Conservation (phyloP, 2,329 filamentous ascomycete species). For the Pestalotiopsis fici region DNA sequence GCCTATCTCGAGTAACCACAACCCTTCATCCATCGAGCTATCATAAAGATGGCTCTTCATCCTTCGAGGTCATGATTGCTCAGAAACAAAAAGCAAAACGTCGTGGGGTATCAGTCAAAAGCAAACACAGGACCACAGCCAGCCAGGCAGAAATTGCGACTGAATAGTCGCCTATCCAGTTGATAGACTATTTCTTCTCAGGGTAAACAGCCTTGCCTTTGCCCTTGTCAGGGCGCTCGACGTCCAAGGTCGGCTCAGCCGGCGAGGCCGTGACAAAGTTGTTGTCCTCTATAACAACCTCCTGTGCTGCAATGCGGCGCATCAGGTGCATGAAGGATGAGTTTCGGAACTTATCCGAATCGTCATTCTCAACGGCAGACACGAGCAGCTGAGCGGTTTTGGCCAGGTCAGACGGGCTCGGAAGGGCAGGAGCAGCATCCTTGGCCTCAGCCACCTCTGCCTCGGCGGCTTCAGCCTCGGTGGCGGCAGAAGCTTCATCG, state of each 20-base stretch:
- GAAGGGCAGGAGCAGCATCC: constrained; percentile 14
- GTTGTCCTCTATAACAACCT: constrained; percentile 73
- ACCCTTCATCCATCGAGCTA: too few relatives aligned
- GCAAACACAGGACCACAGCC: too few relatives aligned
- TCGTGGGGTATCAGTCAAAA: too few relatives aligned
- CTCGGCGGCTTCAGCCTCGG: constrained; percentile 25
- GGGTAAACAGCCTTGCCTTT: not conserved
- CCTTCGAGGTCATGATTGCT: too few relatives aligned
- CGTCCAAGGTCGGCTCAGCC: not conserved
- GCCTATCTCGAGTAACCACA: too few relatives aligned
- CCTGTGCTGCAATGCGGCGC: constrained; percentile 70
- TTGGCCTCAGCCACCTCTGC: constrained; percentile 21
- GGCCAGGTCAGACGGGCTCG: constrained; percentile 64
- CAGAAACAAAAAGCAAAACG: too few relatives aligned
- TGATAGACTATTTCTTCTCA: not conserved
- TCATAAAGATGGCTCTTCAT: too few relatives aligned
- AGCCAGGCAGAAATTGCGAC: not conserved
- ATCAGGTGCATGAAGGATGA: constrained; percentile 78
- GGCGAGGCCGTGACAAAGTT: constrained; percentile 52
- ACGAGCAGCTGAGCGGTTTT: constrained; percentile 72
- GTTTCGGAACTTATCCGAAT: constrained; percentile 74
- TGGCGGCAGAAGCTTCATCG: not conserved
- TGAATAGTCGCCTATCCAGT: not conserved
- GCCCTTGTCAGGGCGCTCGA: not conserved
- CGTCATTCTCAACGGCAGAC: constrained; percentile 67